Evolutionary conservation across 1,284 basidiomycete genomes (phyloP), one percentile per base, ranked within the genome.

Genomic region (Uromyces viciae-fabae): DNA sequence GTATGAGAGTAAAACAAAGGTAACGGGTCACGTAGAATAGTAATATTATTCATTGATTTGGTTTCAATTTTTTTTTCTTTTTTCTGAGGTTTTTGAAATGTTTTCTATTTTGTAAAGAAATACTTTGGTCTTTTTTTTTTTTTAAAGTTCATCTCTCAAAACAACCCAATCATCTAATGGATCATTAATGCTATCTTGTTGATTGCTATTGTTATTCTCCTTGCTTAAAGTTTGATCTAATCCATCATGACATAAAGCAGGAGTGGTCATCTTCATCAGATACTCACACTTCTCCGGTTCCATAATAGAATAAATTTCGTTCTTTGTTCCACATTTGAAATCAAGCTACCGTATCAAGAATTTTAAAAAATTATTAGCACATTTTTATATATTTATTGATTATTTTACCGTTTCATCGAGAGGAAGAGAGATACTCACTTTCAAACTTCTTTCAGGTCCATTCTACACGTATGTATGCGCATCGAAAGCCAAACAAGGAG

Each of bases 261-360:
- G 97, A 0, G 91, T 91, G 38, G 92, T 94, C 15, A 91, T 94
- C 72, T 91, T 93, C 85, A 97, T 91, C 84, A 91, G 90, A 85
- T 99, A 99, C 87, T 96, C 94, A 88, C 96, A 99, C 88, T 99
- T 99, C 87, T 99, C 95, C 8, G 94, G 89, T 87, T 99, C 96
- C 69, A 90, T 89, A 3, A 99, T 91, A 1, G 91, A 90, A 17
- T 91, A 86, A n/a, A 99, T 86, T 7, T 89, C 90, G 84, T 98
- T 98, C 84, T 94, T 92, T 3, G 89, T 91, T 0, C 94, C 96
- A 84, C 96, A 99, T 3, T 90, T 88, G 74, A 97, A 86, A 74
- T 93, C 88, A 33, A 99, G 89, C 92, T 94, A 83, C 38, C 22
- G 60, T n/a, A n/a, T n/a, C n/a, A n/a, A n/a, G n/a, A n/a, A n/a